Base-by-base conservation (phyloP, 2,329 filamentous ascomycete species). In the Alternaria dauci region DNA sequence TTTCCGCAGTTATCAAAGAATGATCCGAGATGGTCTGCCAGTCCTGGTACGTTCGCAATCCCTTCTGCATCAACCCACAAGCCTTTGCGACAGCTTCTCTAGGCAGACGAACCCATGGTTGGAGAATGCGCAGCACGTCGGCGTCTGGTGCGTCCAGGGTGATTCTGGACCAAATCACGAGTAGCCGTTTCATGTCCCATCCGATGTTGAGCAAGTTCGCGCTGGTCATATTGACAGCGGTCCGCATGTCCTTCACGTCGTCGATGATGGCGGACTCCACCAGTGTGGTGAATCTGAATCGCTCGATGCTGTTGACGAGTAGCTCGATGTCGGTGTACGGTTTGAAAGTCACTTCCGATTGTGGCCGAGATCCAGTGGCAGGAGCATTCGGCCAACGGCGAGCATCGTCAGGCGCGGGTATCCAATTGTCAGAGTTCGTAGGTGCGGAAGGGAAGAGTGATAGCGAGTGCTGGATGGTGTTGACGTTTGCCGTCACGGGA, bases 171-270 rank as follows among this genome's bases (percentile, higher is more conserved):
- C 51, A 59, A 6, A 38, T 38, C 3, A 28, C 32, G 4, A 25
- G 36, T 5, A 55, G 36, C 30, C 52, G 30, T 30, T 55, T 42
- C n/a, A 59, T 28, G 11, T 55, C 57, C 16, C 51, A 55, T 25
- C 30, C 42, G n/a, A 44, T 39, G 25, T 50, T 55, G 11, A 55
- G 43, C 50, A 59, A 11, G 8, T 59, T 59, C n/a, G 54, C 42
- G 20, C 43, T 42, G 11, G n/a, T 12, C 20, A 59, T 59, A 14
- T 30, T 20, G 4, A 55, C 34, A 2, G 25, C 23, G 18, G 36
- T 42, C 8, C 14, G 25, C 6, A 39, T 4, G 16, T 43, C 39
- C 11, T 20, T n/a, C 14, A 30, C n/a, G 14, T 25, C 6, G 6
- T 55, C 28, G 14, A 59, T 55, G 6, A 18, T 34, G 1, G 8